Base-by-base conservation (phyloP, 768 basidiomycete species). In the Pleurotus djamor region DNA sequence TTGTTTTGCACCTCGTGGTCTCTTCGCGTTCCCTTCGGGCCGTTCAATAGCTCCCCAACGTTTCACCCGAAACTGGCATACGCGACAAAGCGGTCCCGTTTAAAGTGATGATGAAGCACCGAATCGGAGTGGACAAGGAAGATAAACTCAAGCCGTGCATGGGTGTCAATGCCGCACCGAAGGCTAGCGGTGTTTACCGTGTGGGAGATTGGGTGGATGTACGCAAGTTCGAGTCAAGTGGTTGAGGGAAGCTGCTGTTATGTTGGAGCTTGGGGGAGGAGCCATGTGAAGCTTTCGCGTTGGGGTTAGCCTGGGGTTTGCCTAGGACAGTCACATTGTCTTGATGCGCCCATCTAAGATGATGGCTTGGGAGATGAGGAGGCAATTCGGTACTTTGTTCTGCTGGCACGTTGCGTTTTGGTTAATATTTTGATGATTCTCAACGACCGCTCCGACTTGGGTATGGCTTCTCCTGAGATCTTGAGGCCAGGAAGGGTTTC, bases 21-120 rank as follows among this genome's bases (percentile, higher is more conserved):
- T 51, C 49, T 21, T 6, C 32, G 4, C 38, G 35, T 14, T 35
- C 37, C 13, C 61, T 48, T 47, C 45, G 45, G 45, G 4, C 45
- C 45, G 45, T 57, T 60, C 59, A 59, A 13, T 60, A 92, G 90
- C 69, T 92, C 49, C 91, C 91, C 13, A 92, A 92, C 63, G 82
- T 92, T 13, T 82, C 83, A 65, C 80, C 87, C 0, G 73, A 76
- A 44, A 86, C 84, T 3, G 91, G 89, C 34, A 69, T 79, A 16
- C 81, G 84, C 16, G 90, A 93, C 65, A 78, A 77, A 13, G 87
- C 88, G 0, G 89, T 92, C 4, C 91, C 91, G 4, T 90, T 76
- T 72, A 91, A 92, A 71, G 81, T 85, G 5, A 67, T 91, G 8
- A 86, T 85, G 82, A 90, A 88, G 74, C 87, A 89, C 69, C 82